Conservation (phyloP, 2,329 filamentous ascomycete species). For the Talaromyces sp. region DNA sequence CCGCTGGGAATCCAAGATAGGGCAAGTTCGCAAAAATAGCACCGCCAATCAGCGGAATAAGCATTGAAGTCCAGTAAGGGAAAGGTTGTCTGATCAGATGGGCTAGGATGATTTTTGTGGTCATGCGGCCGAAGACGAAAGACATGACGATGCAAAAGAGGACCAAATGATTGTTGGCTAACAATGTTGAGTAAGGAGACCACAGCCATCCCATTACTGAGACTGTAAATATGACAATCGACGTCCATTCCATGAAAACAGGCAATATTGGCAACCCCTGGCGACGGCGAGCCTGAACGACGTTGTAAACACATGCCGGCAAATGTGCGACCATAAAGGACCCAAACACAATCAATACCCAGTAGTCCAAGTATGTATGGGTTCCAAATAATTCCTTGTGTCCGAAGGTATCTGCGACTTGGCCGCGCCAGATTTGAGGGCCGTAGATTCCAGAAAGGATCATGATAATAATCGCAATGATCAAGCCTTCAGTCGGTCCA, state of each 20-base stretch:
- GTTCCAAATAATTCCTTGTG: constrained; percentile 61
- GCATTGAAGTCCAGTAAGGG: constrained; percentile 92
- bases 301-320: constrained; percentile 85
- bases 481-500: constrained; percentile 89
- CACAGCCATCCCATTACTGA: constrained; percentile 80
- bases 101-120: constrained; percentile 97
- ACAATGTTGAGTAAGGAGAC: constrained; percentile 78
- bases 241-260: constrained; percentile 89
- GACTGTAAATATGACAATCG: constrained; percentile 75
- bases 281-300: constrained; percentile 68
- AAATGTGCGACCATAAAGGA: constrained; percentile 71
- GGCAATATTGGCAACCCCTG: constrained; percentile 72
- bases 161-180: constrained; percentile 79
- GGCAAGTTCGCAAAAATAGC: constrained; percentile 81
- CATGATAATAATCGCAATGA: constrained; percentile 86
- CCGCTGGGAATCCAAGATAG: constrained; percentile 63
- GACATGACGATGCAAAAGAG: constrained; percentile 90
- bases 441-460: constrained; percentile 81
- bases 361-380: constrained; percentile 78
- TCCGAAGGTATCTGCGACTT: constrained; percentile 67
- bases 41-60: constrained; percentile 80
- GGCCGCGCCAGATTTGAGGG: constrained; percentile 78
- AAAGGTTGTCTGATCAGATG: constrained; percentile 92
- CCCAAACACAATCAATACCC: constrained; percentile 67
- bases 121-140: constrained; percentile 97